phyloP scores from a whole-genome alignment of 2,329 filamentous ascomycete species.

The Curvularia spicifera region DNA sequence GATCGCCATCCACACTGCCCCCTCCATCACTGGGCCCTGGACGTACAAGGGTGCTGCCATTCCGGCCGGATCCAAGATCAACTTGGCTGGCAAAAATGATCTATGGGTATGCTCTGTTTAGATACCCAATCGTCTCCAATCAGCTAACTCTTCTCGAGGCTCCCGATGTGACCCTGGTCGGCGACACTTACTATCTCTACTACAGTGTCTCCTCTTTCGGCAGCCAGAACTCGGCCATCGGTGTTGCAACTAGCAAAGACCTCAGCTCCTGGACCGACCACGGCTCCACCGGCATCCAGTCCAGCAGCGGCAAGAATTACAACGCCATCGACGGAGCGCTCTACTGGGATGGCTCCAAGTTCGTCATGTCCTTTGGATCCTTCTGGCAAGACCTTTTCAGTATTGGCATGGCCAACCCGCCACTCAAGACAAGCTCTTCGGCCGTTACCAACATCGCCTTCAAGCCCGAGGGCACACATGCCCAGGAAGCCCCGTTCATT shows the following conservation, averaged over 20 bases:
- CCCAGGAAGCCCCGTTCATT: conserved; percentile 64
- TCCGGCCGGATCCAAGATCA: conserved; percentile 54
- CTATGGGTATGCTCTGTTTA: conserved; percentile 54
- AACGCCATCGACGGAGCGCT: conserved; percentile 62
- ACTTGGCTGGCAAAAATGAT: conserved; percentile 55
- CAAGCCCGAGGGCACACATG: conserved; percentile 58
- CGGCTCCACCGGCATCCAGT: conserved; percentile 60
- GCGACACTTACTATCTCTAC: conserved; percentile 67
- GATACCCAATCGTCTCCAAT: neutral
- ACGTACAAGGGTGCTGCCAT: conserved; percentile 56
- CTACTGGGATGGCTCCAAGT: conserved; percentile 53
- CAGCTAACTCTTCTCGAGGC: conserved; percentile 54
- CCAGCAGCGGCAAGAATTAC: conserved; percentile 49
- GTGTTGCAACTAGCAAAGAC: conserved; percentile 59
- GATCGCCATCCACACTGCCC: conserved; percentile 58
- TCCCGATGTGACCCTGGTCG: conserved; percentile 67
- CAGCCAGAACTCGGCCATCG: conserved; percentile 67
- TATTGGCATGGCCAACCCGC: conserved; percentile 56
- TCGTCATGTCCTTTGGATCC: conserved; percentile 67
- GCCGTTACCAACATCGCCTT: conserved; percentile 59
- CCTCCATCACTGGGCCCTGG: conserved; percentile 59
- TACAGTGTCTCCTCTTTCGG: conserved; percentile 70
- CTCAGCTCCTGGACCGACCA: conserved; percentile 66
- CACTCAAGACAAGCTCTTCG: conserved; percentile 43
- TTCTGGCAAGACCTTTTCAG: conserved; percentile 73